phyloP scores from a whole-genome alignment of 2,329 filamentous ascomycete genomes.

The Fusarium sulawesiense region DNA sequence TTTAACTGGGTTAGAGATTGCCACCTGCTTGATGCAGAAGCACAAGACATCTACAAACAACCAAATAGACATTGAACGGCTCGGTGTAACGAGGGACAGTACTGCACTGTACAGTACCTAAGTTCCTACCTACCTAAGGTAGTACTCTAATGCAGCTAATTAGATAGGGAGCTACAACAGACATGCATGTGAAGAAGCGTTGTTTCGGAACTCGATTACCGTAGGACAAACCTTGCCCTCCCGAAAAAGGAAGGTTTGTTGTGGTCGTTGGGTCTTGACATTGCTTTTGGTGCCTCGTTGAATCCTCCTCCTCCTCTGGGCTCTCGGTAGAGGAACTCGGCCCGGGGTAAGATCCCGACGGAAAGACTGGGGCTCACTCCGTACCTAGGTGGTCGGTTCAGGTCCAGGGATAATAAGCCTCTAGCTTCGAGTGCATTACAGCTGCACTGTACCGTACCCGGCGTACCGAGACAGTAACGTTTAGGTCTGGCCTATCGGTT shows the following conservation, averaged over 20 bases:
- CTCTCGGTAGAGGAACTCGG: slow-evolving; percentile 25
- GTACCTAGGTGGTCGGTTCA: slow-evolving; percentile 3
- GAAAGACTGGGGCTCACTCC: slow-evolving; percentile 13
- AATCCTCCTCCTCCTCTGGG: neutral
- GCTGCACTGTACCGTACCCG: neutral
- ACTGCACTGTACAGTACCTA: neutral
- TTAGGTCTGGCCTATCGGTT: neutral
- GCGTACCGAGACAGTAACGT: neutral
- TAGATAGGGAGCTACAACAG: neutral
- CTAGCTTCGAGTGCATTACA: neutral
- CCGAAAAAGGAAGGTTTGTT: slow-evolving; percentile 17
- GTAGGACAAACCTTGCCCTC: neutral
- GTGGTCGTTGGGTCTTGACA: slow-evolving; percentile 8
- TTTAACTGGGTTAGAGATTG: neutral
- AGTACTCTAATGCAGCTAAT: neutral
- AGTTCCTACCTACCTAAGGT: too few species aligned
- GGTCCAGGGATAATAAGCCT: neutral
- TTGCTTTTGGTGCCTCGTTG: neutral
- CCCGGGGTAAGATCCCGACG: slow-evolving; percentile 29
- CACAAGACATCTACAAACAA: slow-evolving; percentile 11
- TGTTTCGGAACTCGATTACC: slow-evolving; percentile 4
- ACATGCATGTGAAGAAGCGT: slow-evolving; percentile 2
- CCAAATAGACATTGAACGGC: neutral
- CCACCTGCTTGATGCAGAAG: slow-evolving; percentile 3
- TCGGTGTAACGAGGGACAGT: slow-evolving; percentile 9